Conservation (phyloP, 2,329 filamentous ascomycete genomes). For the Colletotrichum tabaci region DNA sequence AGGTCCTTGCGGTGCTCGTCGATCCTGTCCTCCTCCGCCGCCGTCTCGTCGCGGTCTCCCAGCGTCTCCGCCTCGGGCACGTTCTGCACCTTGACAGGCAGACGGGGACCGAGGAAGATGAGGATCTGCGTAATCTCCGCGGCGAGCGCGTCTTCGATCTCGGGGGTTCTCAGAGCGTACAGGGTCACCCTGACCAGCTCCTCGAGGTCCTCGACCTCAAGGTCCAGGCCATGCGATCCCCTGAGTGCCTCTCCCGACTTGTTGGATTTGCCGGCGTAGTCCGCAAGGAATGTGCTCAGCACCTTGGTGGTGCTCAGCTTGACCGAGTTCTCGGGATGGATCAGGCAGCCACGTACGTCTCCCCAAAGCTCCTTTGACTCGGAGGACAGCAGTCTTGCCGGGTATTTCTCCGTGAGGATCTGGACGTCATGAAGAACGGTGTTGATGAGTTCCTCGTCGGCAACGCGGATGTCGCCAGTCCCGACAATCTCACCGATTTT, state of each 20-base stretch:
- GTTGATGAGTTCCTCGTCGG: slow-evolving; percentile 81
- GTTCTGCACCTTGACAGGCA: slow-evolving; percentile 52
- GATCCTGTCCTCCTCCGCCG: slow-evolving; percentile 51
- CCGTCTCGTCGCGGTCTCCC: slow-evolving; percentile 60
- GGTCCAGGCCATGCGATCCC: slow-evolving; percentile 79
- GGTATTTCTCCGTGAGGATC: slow-evolving; percentile 77
- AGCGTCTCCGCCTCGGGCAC: slow-evolving; percentile 57
- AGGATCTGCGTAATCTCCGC: slow-evolving; percentile 85
- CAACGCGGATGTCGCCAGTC: slow-evolving; percentile 66
- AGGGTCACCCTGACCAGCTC: slow-evolving; percentile 68
- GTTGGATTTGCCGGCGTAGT: slow-evolving; percentile 76
- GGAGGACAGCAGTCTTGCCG: slow-evolving; percentile 73
- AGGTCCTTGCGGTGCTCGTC: slow-evolving; percentile 60
- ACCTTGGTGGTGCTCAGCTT: slow-evolving; percentile 84
- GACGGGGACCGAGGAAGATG: slow-evolving; percentile 80
- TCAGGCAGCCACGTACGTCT: slow-evolving; percentile 76
- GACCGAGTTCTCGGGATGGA: slow-evolving; percentile 80
- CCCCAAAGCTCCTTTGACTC: slow-evolving; percentile 79
- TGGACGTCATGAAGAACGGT: slow-evolving; percentile 79
- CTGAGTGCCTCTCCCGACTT: slow-evolving; percentile 72
- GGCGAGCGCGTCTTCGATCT: slow-evolving; percentile 82
- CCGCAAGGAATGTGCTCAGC: slow-evolving; percentile 82
- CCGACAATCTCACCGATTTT: slow-evolving; percentile 68
- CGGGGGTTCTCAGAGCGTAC: slow-evolving; percentile 71
- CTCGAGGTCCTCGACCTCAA: slow-evolving; percentile 76